Conservation (phyloP, 345 rosid species). For the Melaleuca alternifolia region DNA sequence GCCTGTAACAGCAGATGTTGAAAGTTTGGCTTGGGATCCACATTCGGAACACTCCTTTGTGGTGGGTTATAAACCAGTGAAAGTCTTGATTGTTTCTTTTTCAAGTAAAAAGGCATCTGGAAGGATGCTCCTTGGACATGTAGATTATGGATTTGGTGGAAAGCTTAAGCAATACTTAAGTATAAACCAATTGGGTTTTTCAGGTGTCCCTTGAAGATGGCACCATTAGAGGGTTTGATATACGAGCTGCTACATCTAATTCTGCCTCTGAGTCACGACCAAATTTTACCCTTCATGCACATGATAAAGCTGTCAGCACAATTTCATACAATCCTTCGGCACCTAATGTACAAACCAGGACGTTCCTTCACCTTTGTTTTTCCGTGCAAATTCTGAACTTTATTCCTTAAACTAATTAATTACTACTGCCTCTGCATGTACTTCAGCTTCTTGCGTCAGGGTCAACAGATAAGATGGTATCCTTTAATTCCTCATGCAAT, state of each 20-base stretch:
- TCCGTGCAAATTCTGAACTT: background rate
- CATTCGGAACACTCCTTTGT: constrained; percentile 66
- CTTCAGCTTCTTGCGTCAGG: constrained; percentile 37
- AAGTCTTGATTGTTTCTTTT: background rate
- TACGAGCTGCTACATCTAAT: constrained; percentile 38
- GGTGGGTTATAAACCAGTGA: constrained; percentile 29
- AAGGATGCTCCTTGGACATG: background rate
- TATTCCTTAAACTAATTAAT: background rate
- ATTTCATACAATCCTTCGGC: constrained; percentile 47
- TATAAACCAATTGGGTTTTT: background rate
- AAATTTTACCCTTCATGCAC: constrained; percentile 71
- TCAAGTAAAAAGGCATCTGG: background rate
- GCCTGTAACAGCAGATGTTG: constrained; percentile 68
- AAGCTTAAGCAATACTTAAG: background rate
- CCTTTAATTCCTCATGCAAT: background rate
- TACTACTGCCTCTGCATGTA: background rate
- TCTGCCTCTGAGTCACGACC: constrained; percentile 32
- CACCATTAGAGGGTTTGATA: constrained; percentile 63
- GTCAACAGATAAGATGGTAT: constrained; percentile 29
- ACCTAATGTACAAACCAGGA: constrained; percentile 13
- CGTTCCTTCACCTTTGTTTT: background rate
- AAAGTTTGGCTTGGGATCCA: constrained; percentile 94
- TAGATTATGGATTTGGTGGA: background rate
- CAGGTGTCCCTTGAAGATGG: constrained; percentile 92
- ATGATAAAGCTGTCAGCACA: constrained; percentile 69